Evolutionary conservation across 805 yeast species (phyloP), one percentile per base, ranked within the genome.

Genomic region (Sungouiella thailandica): DNA sequence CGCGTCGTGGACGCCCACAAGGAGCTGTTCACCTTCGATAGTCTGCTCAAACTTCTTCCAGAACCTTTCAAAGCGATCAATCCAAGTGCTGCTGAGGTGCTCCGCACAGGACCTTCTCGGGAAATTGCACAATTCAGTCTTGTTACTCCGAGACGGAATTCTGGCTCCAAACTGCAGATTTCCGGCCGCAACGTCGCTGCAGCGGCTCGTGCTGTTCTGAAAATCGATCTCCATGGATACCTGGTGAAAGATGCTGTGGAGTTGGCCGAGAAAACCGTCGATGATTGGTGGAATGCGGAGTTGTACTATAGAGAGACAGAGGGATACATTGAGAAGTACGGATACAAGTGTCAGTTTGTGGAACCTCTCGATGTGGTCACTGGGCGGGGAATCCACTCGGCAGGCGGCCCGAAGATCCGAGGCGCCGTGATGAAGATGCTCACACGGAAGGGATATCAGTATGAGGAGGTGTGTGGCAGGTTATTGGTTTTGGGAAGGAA

Each of bases 351-450:
- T 0, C 36, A 46, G 8, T 61, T 63, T 50, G 65, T 73, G 1
- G 60, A 55, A 1, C 72, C 74, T 0, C 46, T 81, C 6, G 50
- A 39, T 1, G 57, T 83, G 0, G 57, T 82, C 9, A 80, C 90
- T 0, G 90, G 93, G 0, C 57, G 85, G 42, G 93, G 93, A 0
- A 47, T 78, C 5, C 93, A 83, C 52, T 78, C 85, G 29, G 62
- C 51, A 1, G 75, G 72, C 4, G 49, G 60, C 2, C 64, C 83
- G 1, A 69, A 60, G 38, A 65, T 83, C 12, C 65, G 66, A 37
- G 53, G 41, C 1, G 48, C 67, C 2, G 73, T 80, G 3, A 55
- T 58, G 28, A 60, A 53, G 13, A 53, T 59, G 41, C 57, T 83
- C 25, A 44, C 40, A 3, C 39, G 39, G 1, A 47, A 60, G 4